Evolutionary conservation across 805 yeast genomes (phyloP), one percentile per base, ranked within the genome.

Genomic region (Zygosaccharomyces gambellarensis): DNA sequence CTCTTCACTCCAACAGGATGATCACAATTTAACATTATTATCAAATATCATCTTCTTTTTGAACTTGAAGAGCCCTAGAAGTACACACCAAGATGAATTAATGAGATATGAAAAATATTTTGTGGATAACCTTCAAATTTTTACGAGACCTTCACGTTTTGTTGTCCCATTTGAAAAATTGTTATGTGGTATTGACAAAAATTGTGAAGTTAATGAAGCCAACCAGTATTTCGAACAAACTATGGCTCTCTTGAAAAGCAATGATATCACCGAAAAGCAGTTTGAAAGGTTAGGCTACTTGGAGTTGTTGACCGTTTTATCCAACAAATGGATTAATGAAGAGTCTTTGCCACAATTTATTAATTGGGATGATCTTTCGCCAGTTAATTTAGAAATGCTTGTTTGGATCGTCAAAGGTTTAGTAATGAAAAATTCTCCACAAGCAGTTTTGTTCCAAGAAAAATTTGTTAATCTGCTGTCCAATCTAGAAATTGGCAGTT

Each of bases 351-450:
- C 38, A 22, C 43, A 43, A 31, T 50, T 51, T 9, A 41, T 63
- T 10, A 46, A 57, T 38, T 52, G 49, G 51, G 40, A 50, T 9
- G 50, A 56, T 14, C 36, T 45, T 3, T 51, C 65, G 3, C 30
- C 62, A 3, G 53, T 58, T 22, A 56, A 69, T 10, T 63, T 86
- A 36, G 95, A 88, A 62, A 61, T 76, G 0, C 64, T 74, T 14
- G 70, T 83, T 2, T 90, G 96, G 96, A 65, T 83, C 5, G 69
- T 82, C 19, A 90, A 88, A 64, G 90, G 87, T 0, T 71, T 87
- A 44, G 60, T 87, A 0, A 61, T 87, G 63, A 80, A 77, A 56
- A 77, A 77, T 53, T 84, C 83, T 50, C 54, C 67, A 7, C 25
- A 53, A 0, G 73, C 76, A 2, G 3, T 63, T 56, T 21, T 57